Evolutionary conservation across 2,329 filamentous ascomycete genomes (phyloP), one percentile per base, ranked within the genome.

Genomic region (Colletotrichum sp.): DNA sequence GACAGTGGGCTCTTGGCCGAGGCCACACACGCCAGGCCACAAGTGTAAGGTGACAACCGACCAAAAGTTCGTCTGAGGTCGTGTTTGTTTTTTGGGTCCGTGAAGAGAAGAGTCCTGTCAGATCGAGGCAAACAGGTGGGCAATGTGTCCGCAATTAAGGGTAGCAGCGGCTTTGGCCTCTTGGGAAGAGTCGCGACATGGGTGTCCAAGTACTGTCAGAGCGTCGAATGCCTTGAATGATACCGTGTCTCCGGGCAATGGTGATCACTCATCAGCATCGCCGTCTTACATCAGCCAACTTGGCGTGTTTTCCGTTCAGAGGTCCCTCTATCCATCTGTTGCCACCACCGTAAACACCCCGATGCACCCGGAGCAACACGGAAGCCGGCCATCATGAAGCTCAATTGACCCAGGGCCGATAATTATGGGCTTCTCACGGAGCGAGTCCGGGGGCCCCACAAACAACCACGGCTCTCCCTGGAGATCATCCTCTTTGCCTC

Each of bases 141-240:
- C 52, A 52, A 62, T 5, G 18, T 59, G 32, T 36, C 68, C 21
- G 21, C 60, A 71, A 55, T 60, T 24, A 60, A 69, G 71, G 73
- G 63, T 76, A 76, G 28, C 64, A 73, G 49, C 73, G 70, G 73
- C 64, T 76, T 73, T 76, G 64, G 57, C 59, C 34, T 60, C 18
- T 16, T 21, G 63, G 13, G 34, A 16, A 34, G 12, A 18, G 24
- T 26, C 24, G 26, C 21, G 32, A 60, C 67, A 39, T 16, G 44
- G 52, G 10, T 44, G 28, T 57, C 30, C 66, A 68, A 57, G 28
- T 59, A 15, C 21, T 69, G 32, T 60, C 66, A 55, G 65, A 67
- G 65, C 65, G 65, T n/a, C 36, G 18, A 39, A 34, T 60, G 49
- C 30, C 21, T 26, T 21, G 13, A 12, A 24, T 60, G 15, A 24